Percentiles rank a stretch among this genome's conserved stretches.
These are phyloP conservation scores for Backusella tuberculispora DNA, from an alignment of 192 early-diverging fungal species.

Conservation along the genomic window DNA sequence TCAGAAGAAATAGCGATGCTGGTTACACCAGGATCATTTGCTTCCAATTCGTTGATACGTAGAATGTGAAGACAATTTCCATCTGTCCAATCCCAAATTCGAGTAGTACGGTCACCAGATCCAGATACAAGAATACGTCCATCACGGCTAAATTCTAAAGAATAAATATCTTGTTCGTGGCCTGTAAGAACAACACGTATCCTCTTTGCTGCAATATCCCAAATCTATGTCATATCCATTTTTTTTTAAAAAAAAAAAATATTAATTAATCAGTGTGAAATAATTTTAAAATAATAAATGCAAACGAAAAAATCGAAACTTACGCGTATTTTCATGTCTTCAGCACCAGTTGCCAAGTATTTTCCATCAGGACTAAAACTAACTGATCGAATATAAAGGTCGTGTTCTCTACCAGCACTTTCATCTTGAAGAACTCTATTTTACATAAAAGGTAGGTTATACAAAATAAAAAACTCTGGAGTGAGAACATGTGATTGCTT, in stretches of 20 bases:
- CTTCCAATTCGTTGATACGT: slow-evolving; percentile 75
- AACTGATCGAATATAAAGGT: slow-evolving; percentile 96
- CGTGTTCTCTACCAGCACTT: slow-evolving; percentile 70
- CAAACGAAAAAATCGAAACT: neutral
- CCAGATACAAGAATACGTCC: slow-evolving; percentile 92
- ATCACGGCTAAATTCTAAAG: slow-evolving; percentile 93
- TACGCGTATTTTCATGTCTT: slow-evolving; percentile 92
- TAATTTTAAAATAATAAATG: slow-evolving; percentile 5
- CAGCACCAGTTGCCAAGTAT: slow-evolving; percentile 92
- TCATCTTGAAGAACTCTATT: slow-evolving; percentile 79
- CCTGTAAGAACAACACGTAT: slow-evolving; percentile 76
- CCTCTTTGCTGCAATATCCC: slow-evolving; percentile 67
- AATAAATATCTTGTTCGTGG: slow-evolving; percentile 98
- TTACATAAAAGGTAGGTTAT: neutral
- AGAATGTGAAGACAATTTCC: slow-evolving; percentile 76
- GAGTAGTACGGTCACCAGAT: slow-evolving; percentile 82
- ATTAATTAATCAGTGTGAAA: neutral
- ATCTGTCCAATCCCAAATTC: slow-evolving; percentile 88
- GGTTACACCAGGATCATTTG: slow-evolving; percentile 94
- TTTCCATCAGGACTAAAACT: slow-evolving; percentile 94
- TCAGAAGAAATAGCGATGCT: slow-evolving; percentile 94
- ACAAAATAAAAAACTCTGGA: slow-evolving; percentile 6
- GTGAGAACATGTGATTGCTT: slow-evolving; percentile 23
- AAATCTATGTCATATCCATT: slow-evolving; percentile 51
- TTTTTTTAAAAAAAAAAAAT: neutral